These are phyloP conservation scores for Ceratorhiza oryzae-sativae DNA, from an alignment of 1,284 basidiomycete species.

Conservation along the genomic window DNA sequence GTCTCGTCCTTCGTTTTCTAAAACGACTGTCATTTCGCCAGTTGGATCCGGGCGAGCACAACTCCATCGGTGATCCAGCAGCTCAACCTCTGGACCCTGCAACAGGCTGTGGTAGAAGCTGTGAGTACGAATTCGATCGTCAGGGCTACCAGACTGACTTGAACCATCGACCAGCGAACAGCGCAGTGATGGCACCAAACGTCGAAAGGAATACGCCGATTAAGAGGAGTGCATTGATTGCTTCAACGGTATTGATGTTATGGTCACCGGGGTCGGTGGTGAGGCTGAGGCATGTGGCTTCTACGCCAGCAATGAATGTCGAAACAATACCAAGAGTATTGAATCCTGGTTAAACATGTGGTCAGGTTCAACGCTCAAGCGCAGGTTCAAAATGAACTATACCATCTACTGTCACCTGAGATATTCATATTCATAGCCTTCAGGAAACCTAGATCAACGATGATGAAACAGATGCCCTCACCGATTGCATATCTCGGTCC, in stretches of 20 bases:
- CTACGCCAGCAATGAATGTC: conserved; percentile 34
- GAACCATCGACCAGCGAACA: conserved; percentile 34
- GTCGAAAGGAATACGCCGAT: conserved; percentile 25
- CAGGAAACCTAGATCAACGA: neutral
- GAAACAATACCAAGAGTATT: conserved; percentile 29
- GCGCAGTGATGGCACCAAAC: conserved; percentile 20
- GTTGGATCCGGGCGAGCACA: neutral
- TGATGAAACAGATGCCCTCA: neutral
- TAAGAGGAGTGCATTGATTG: conserved; percentile 19
- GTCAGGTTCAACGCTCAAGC: neutral
- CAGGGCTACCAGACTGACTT: conserved; percentile 7
- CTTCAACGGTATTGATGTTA: neutral
- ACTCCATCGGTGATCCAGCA: conserved; percentile 28
- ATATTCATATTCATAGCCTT: neutral
- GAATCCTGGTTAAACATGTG: neutral
- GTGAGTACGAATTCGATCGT: neutral
- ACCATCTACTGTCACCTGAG: conserved; percentile 31
- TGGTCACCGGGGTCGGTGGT: neutral
- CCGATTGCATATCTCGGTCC: conserved; percentile 27
- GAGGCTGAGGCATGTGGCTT: conserved; percentile 21
- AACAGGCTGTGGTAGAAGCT: neutral
- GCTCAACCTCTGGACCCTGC: conserved; percentile 3
- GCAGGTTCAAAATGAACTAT: neutral
- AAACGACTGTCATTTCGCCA: too few species aligned
- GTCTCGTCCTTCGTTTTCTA: neutral